These are phyloP conservation scores for Saccharomyces eubayanus DNA, from an alignment of 805 yeast species.

Conservation along the genomic window DNA sequence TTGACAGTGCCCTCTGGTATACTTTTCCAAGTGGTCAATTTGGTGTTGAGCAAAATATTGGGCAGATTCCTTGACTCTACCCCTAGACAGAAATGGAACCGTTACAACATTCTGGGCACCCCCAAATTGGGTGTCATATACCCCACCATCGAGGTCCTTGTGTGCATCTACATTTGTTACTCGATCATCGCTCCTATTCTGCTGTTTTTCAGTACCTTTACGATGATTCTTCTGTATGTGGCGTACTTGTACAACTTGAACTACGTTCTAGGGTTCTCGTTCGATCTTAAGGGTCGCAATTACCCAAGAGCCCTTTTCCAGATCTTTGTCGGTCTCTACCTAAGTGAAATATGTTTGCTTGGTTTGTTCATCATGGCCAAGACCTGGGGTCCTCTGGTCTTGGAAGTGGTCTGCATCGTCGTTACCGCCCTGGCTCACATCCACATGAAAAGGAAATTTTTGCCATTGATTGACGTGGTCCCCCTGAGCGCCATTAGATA, in stretches of 20 bases:
- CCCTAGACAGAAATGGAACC: conserved; percentile 86
- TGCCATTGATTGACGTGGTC: conserved; percentile 57
- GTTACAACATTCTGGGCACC: conserved; percentile 53
- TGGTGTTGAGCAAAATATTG: conserved; percentile 62
- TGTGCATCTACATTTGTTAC: conserved; percentile 65
- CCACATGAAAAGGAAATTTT: conserved; percentile 49
- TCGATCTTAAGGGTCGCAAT: conserved; percentile 63
- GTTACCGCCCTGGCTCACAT: conserved; percentile 53
- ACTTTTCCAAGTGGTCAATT: conserved; percentile 63
- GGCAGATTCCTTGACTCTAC: conserved; percentile 71
- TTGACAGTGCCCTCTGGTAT: conserved; percentile 68
- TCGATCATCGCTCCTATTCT: conserved; percentile 72
- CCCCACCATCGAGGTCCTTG: conserved; percentile 69
- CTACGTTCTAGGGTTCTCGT: conserved; percentile 52
- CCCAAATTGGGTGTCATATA: conserved; percentile 78
- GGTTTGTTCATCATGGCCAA: conserved; percentile 71
- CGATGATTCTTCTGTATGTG: conserved; percentile 48
- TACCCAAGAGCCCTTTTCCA: conserved; percentile 68
- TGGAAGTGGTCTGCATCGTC: conserved; percentile 54
- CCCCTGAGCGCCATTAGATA: conserved; percentile 50
- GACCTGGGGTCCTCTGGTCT: conserved; percentile 69
- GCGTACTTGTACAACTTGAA: conserved; percentile 56
- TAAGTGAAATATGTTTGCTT: conserved; percentile 59
- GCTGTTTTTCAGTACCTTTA: conserved; percentile 55
- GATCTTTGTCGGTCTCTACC: conserved; percentile 60